Evolutionary conservation across 768 basidiomycete genomes (phyloP).

Genomic region (Termitomyces sp.): DNA sequence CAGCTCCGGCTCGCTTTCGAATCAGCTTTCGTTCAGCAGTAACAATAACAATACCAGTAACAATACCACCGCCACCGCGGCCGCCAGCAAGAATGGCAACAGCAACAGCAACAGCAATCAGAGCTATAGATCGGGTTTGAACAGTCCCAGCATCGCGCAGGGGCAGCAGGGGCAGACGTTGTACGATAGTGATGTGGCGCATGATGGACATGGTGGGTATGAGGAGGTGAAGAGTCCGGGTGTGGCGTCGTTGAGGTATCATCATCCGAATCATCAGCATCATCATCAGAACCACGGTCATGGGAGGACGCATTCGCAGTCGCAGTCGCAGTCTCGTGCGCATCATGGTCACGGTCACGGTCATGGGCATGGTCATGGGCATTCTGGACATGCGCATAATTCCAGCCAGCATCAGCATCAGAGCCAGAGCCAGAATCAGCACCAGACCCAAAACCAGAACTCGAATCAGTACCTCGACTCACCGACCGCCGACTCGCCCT

Average conservation of each 20-base stretch:
- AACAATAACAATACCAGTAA: conserved; percentile 6
- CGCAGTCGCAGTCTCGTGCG: conserved; percentile 2
- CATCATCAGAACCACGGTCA: conserved; percentile 6
- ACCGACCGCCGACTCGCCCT: conserved; percentile 36
- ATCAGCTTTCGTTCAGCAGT: neutral
- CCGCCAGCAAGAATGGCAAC: conserved; percentile 26
- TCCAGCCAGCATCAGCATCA: neutral
- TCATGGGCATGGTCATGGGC: neutral
- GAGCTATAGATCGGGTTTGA: conserved; percentile 1
- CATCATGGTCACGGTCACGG: conserved; percentile 4
- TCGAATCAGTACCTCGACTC: neutral
- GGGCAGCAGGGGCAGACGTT: conserved; percentile 8
- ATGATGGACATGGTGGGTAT: neutral
- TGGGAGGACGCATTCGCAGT: conserved; percentile 3
- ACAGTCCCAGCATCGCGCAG: conserved; percentile 4
- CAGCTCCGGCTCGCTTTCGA: neutral
- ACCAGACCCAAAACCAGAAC: neutral
- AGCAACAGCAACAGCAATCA: conserved; percentile 25
- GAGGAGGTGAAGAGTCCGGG: neutral
- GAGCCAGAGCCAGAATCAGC: neutral
- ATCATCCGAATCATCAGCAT: conserved; percentile 18
- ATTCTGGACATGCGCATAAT: neutral
- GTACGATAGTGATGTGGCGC: conserved; percentile 10
- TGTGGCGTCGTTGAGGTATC: conserved; percentile 8
- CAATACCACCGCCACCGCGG: conserved; percentile 16